Percentiles rank a stretch among this genome's conserved stretches.
Evolutionary conservation across 2,329 filamentous ascomycete species (phyloP).

Genomic region (Didymella arachidicola): DNA sequence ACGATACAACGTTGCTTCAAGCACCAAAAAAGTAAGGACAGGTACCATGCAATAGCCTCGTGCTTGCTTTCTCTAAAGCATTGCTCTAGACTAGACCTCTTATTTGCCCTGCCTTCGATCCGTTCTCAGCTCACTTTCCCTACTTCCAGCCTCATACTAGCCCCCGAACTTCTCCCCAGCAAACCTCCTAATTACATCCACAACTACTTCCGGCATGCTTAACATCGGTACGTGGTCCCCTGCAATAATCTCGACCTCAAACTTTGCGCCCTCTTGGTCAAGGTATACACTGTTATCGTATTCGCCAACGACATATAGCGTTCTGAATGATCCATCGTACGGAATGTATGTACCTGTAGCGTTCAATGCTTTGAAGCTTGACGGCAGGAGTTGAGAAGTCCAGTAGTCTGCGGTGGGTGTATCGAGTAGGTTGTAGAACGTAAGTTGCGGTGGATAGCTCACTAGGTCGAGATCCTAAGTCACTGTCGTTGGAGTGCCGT

Average conservation of each 20-base stretch:
- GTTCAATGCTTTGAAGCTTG: slow-evolving; percentile 32
- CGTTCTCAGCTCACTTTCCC: not conserved
- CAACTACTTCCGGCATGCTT: slow-evolving; percentile 32
- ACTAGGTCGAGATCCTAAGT: slow-evolving; percentile 24
- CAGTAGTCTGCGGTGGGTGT: slow-evolving; percentile 15
- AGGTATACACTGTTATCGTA: slow-evolving; percentile 35
- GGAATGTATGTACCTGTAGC: slow-evolving; percentile 36
- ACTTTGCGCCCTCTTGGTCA: slow-evolving; percentile 28
- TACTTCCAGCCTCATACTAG: not conserved
- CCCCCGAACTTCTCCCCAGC: slow-evolving; percentile 1
- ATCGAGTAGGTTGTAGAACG: slow-evolving; percentile 38
- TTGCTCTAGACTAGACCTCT: not conserved
- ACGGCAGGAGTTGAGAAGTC: slow-evolving; percentile 24
- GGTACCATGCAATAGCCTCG: not conserved
- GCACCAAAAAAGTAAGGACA: not conserved
- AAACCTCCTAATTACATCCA: slow-evolving; percentile 26
- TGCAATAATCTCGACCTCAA: slow-evolving; percentile 26
- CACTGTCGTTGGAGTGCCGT: slow-evolving; percentile 17
- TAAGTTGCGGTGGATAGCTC: slow-evolving; percentile 23
- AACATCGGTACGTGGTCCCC: slow-evolving; percentile 38
- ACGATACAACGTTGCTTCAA: not conserved
- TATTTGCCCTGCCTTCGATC: not conserved
- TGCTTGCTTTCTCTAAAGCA: not conserved
- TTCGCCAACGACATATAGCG: slow-evolving; percentile 31
- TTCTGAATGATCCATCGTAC: slow-evolving; percentile 35